A percentile compares a stretch with the other conserved stretches of the same genome.
Evolutionary conservation across 306 rosid species (phyloP).

Genomic region (Nissolia schottii): DNA sequence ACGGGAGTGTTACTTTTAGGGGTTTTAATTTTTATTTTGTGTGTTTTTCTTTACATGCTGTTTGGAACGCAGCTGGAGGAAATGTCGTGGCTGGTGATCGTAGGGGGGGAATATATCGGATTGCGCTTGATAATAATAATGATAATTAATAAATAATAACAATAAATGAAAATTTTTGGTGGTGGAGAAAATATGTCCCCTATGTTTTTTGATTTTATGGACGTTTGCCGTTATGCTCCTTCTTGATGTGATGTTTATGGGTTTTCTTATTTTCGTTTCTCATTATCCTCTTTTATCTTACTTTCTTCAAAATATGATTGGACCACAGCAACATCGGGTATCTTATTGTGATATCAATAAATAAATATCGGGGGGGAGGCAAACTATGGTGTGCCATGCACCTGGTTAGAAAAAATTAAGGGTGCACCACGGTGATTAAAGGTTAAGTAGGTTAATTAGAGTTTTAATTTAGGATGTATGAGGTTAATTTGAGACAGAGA

Average conservation of each 20-base stretch:
- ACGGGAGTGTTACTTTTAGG: neutral
- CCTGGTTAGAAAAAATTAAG: too few relatives aligned
- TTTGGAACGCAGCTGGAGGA: conserved; percentile 27
- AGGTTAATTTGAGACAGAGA: too few relatives aligned
- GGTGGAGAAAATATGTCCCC: conserved; percentile 22
- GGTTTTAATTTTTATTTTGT: neutral
- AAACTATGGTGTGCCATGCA: too few relatives aligned
- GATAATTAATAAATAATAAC: neutral
- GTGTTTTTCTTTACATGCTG: too few relatives aligned
- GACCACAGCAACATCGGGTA: conserved; percentile 12
- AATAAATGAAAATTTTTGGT: conserved; percentile 20
- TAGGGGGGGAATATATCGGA: conserved; percentile 23
- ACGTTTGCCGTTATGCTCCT: conserved; percentile 1
- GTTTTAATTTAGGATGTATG: too few relatives aligned
- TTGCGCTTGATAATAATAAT: neutral
- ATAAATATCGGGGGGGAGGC: too few relatives aligned
- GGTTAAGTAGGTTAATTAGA: too few relatives aligned
- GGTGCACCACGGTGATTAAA: too few relatives aligned
- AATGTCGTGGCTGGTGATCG: conserved; percentile 33
- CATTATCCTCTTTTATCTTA: conserved; percentile 1
- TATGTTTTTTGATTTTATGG: neutral
- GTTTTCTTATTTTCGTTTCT: neutral
- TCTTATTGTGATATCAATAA: neutral
- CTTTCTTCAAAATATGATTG: neutral
- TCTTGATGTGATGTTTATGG: conserved; percentile 20